Evolutionary conservation across 2,329 filamentous ascomycete species (phyloP).

Genomic region (Massarina eburnea): DNA sequence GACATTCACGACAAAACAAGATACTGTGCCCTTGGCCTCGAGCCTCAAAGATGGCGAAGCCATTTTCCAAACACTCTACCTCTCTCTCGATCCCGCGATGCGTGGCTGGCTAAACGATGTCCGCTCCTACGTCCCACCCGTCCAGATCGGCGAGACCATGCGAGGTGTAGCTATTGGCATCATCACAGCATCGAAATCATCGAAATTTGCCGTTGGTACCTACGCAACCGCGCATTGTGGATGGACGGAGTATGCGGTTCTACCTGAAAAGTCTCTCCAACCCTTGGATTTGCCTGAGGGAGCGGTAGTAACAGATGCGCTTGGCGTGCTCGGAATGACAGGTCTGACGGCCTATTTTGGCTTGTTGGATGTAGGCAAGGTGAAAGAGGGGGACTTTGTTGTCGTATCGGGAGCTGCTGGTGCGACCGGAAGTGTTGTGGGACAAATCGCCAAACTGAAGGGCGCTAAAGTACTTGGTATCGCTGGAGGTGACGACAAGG

Average conservation of each 20-base stretch:
- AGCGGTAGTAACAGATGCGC: constrained; percentile 59
- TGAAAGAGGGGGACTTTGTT: constrained; percentile 71
- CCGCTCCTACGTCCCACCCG: constrained; percentile 68
- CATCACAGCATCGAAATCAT: constrained; percentile 62
- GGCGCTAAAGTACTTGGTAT: constrained; percentile 57
- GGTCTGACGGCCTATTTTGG: constrained; percentile 78
- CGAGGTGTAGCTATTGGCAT: constrained; percentile 63
- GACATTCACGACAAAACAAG: constrained; percentile 61
- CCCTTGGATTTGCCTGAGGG: constrained; percentile 49
- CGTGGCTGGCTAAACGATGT: constrained; percentile 65
- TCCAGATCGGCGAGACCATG: constrained; percentile 69
- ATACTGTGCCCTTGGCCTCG: constrained; percentile 47
- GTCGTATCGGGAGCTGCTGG: constrained; percentile 78
- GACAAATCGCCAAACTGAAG: constrained; percentile 76
- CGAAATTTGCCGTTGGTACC: constrained; percentile 58
- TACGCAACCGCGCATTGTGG: constrained; percentile 59
- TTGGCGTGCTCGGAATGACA: constrained; percentile 60
- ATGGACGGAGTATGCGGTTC: constrained; percentile 68
- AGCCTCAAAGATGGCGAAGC: constrained; percentile 66
- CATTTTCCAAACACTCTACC: constrained; percentile 61
- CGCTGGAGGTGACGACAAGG: constrained; percentile 56
- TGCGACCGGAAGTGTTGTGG: constrained; percentile 74
- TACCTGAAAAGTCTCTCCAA: constrained; percentile 55
- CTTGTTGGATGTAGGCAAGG: constrained; percentile 67
- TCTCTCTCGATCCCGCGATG: constrained; percentile 76